These are phyloP conservation scores for Candida fluviatilis DNA, from an alignment of 805 yeast species.

Conservation along the genomic window DNA sequence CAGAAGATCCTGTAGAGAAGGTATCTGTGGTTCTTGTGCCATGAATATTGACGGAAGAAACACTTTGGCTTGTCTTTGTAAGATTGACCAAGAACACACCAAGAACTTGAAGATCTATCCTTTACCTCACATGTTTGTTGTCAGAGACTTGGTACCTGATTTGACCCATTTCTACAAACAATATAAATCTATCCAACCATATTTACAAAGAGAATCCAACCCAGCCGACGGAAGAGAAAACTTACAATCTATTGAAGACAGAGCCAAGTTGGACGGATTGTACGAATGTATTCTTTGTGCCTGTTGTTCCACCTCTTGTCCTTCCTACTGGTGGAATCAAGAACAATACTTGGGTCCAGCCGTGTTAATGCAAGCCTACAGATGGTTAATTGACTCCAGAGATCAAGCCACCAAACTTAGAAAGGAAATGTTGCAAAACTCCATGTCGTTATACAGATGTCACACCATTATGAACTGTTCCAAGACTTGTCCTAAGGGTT, in stretches of 20 bases:
- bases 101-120: conserved; percentile 90
- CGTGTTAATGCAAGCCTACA: conserved; percentile 96
- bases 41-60: conserved; percentile 98
- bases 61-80: conserved; percentile 94
- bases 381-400: conserved; percentile 98
- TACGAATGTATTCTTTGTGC: conserved; percentile 98
- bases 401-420: conserved; percentile 83
- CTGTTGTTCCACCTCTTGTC: conserved; percentile 98
- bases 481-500: conserved; percentile 95
- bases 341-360: conserved; percentile 99
- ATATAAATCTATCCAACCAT: conserved; percentile 97
- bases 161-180: conserved; percentile 97
- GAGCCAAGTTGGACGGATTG: conserved; percentile 93
- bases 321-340: conserved; percentile 99
- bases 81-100: conserved; percentile 74
- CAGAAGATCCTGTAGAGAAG: conserved; percentile 98
- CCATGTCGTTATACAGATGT: conserved; percentile 97
- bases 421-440: conserved; percentile 87
- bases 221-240: conserved; percentile 94
- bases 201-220: conserved; percentile 72
- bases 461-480: conserved; percentile 99
- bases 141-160: conserved; percentile 96
- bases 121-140: conserved; percentile 96
- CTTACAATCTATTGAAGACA: conserved; percentile 85
- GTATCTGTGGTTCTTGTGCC: conserved; percentile 99